These are phyloP conservation scores for Sordaria brevicollis DNA, from an alignment of 495 filamentous ascomycete genomes.

Conservation along the genomic window DNA sequence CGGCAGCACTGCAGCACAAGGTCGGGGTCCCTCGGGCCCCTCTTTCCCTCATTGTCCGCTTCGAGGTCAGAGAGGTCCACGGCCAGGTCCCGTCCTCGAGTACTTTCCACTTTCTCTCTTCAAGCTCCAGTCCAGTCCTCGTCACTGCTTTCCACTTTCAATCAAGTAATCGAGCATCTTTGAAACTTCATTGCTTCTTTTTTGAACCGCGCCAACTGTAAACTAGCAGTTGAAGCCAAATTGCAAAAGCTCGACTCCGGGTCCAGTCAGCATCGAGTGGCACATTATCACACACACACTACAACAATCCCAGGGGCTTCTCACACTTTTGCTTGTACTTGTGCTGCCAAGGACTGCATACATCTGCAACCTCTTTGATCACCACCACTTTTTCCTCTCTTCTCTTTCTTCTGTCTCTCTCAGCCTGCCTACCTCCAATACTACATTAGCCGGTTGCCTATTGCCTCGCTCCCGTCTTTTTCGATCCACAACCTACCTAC, in stretches of 20 bases:
- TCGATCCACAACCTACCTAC: neutral
- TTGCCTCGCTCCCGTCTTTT: neutral
- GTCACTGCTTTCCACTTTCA: neutral
- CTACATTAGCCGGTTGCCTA: neutral
- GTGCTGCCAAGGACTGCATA: neutral
- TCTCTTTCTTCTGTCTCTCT: no score
- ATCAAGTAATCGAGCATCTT: neutral
- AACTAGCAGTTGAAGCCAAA: neutral
- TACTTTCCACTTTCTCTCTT: neutral
- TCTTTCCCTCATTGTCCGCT: neutral
- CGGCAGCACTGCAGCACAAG: no score
- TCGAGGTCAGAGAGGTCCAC: neutral
- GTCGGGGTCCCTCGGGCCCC: neutral
- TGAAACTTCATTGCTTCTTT: neutral
- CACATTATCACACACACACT: neutral
- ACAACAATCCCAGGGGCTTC: neutral
- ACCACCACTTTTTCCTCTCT: neutral
- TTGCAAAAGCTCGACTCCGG: neutral
- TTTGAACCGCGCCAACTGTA: neutral
- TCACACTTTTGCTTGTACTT: neutral
- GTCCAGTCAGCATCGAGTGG: neutral
- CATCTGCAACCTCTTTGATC: neutral
- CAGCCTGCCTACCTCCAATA: neutral
- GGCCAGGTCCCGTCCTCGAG: neutral
- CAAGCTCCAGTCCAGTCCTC: no score